Percentiles rank a stretch among this genome's conserved stretches.
phyloP scores from a whole-genome alignment of 2,329 filamentous ascomycete genomes.

The Tricladium varicosporioides region DNA sequence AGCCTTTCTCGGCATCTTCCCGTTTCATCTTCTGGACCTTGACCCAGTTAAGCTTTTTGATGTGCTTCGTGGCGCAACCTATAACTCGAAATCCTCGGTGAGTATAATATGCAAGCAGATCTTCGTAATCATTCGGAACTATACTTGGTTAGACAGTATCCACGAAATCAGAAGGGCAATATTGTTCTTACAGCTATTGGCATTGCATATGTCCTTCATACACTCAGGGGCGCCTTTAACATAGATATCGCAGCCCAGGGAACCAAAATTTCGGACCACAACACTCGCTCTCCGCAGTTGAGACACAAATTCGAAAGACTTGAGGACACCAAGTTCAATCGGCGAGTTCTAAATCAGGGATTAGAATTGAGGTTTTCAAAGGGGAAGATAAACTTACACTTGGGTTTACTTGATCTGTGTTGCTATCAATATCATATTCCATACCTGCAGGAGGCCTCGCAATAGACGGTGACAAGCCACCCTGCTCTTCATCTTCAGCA shows the following conservation, averaged over 20 bases:
- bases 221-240: constrained; percentile 97
- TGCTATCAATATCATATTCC: constrained; percentile 55
- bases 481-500: constrained; percentile 70
- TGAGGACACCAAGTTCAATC: constrained; percentile 86
- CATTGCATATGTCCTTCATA: constrained; percentile 87
- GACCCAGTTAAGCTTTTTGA: constrained; percentile 86
- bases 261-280: constrained; percentile 83
- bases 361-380: background rate
- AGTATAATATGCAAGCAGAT: constrained; percentile 85
- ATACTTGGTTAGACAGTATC: constrained; percentile 10
- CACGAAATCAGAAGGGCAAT: background rate
- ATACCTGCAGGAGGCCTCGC: constrained; percentile 71
- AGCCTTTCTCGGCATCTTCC: constrained; percentile 74
- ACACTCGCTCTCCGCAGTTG: constrained; percentile 91
- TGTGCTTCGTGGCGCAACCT: constrained; percentile 85
- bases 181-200: constrained; percentile 67
- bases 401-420: constrained; percentile 34
- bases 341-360: constrained; percentile 41
- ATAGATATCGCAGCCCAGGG: constrained; percentile 80
- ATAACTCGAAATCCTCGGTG: constrained; percentile 97
- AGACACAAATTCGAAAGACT: constrained; percentile 92
- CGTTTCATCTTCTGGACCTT: constrained; percentile 94
- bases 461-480: constrained; percentile 79
- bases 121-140: constrained; percentile 87
- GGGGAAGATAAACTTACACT: constrained; percentile 16